Evolutionary conservation across 139 green algal genomes (phyloP).

Genomic region (Chlamydomonas urium): DNA sequence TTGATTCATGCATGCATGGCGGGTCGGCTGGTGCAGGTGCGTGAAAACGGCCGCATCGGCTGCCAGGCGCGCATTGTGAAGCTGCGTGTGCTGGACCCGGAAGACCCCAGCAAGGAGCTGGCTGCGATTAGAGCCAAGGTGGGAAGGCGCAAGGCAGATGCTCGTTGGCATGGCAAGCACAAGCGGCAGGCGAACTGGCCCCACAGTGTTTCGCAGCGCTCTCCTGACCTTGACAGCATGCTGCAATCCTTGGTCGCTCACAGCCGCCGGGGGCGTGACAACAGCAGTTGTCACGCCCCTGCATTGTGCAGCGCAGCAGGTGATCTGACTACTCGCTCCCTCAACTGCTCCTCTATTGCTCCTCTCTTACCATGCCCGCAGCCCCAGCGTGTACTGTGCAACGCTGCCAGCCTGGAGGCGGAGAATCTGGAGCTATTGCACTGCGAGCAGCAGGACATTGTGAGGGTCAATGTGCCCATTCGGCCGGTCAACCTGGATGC

Average conservation of each 20-base stretch:
- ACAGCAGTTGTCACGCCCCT: no score
- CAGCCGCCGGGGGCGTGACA: no score
- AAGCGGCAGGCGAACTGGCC: no score
- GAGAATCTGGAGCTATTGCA: conserved; percentile 17
- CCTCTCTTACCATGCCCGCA: not conserved
- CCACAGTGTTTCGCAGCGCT: no score
- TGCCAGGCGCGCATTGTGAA: conserved; percentile 1
- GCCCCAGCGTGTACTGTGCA: conserved; percentile 10
- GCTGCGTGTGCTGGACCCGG: conserved; percentile 1
- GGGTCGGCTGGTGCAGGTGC: not conserved
- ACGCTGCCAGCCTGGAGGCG: not conserved
- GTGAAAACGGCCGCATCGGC: not conserved
- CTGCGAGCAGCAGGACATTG: not conserved
- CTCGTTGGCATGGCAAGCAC: no score
- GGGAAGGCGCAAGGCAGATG: no score
- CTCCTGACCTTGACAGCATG: no score
- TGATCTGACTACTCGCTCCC: not conserved
- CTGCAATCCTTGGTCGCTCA: no score
- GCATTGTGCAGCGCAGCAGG: no score
- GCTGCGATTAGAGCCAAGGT: conserved; percentile 10
- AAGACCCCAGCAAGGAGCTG: not conserved
- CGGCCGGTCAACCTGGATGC: conserved; percentile 10
- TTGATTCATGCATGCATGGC: not conserved
- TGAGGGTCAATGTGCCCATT: conserved; percentile 14
- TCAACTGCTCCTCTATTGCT: not conserved